These are phyloP conservation scores for Wickerhamia fluorescens DNA, from an alignment of 805 yeast species.

Conservation along the genomic window DNA sequence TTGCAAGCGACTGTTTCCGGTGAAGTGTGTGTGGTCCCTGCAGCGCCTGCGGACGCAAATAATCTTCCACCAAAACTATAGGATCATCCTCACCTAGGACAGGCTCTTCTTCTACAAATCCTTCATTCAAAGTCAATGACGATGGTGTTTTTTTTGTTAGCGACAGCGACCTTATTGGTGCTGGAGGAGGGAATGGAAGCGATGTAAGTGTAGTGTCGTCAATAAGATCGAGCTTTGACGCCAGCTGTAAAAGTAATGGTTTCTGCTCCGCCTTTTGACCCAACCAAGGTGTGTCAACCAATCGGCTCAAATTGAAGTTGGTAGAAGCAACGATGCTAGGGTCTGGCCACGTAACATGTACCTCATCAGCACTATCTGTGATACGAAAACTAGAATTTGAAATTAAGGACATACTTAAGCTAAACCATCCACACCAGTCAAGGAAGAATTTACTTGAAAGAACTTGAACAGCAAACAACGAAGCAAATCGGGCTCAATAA, in stretches of 20 bases:
- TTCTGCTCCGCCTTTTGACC: too few species aligned
- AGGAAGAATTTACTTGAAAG: too few species aligned
- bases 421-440: too few species aligned
- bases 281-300: too few species aligned
- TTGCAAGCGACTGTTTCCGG: slow-evolving; percentile 31
- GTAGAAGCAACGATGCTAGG: slow-evolving; percentile 8
- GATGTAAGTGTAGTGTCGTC: slow-evolving; percentile 45
- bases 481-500: too few species aligned
- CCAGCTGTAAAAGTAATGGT: slow-evolving; percentile 16
- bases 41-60: slow-evolving; percentile 21
- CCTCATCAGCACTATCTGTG: too few species aligned
- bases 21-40: slow-evolving; percentile 2
- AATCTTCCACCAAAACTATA: slow-evolving; percentile 51
- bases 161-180: slow-evolving; percentile 10
- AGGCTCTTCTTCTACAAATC: slow-evolving; percentile 11
- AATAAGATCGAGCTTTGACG: slow-evolving; percentile 41
- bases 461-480: too few species aligned
- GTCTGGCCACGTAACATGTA: slow-evolving; percentile 4
- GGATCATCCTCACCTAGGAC: slow-evolving; percentile 36
- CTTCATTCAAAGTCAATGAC: slow-evolving; percentile 7
- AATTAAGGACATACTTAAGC: too few species aligned
- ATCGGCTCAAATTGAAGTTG: too few species aligned
- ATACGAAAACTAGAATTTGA: too few species aligned
- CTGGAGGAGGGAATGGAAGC: slow-evolving; percentile 48
- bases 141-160: slow-evolving; percentile 4